Evolutionary conservation across 192 early-diverging fungal genomes (phyloP).

Genomic region (Podila clonocystis): DNA sequence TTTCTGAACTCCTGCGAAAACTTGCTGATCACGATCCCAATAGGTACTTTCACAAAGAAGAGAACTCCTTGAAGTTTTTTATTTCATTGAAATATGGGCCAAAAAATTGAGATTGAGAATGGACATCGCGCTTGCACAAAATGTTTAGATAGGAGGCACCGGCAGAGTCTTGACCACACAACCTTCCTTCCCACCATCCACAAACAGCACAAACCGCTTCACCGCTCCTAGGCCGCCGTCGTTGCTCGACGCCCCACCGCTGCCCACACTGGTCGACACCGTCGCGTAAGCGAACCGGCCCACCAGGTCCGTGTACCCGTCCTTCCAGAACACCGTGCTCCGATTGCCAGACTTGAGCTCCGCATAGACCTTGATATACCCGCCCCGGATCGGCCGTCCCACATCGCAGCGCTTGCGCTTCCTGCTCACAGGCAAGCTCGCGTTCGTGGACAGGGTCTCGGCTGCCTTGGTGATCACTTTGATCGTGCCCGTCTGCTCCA

Average conservation of each 20-base stretch:
- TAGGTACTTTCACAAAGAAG: too few species aligned
- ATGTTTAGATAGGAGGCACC: conserved; percentile 24
- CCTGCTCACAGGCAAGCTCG: not conserved
- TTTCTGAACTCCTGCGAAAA: too few species aligned
- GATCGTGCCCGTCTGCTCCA: conserved; percentile 49
- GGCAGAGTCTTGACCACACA: conserved; percentile 44
- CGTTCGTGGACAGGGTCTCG: not conserved
- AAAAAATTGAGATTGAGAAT: not conserved
- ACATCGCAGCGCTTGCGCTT: not conserved
- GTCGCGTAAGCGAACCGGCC: conserved; percentile 60
- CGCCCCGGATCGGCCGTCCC: conserved; percentile 47
- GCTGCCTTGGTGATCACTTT: conserved; percentile 33
- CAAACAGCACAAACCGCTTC: conserved; percentile 40
- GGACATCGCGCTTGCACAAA: too few species aligned
- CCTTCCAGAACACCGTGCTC: conserved; percentile 59
- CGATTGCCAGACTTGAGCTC: conserved; percentile 21
- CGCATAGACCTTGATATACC: conserved; percentile 63
- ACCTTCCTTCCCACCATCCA: conserved; percentile 42
- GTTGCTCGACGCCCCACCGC: not conserved
- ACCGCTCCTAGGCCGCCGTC: conserved; percentile 9
- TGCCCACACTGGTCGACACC: conserved; percentile 37
- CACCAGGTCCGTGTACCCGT: conserved; percentile 60
- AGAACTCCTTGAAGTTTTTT: too few species aligned
- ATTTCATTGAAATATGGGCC: too few species aligned
- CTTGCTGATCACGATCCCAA: too few species aligned